Evolutionary conservation across 2,329 filamentous ascomycete genomes (phyloP).

Genomic region (Penicillium sp.): DNA sequence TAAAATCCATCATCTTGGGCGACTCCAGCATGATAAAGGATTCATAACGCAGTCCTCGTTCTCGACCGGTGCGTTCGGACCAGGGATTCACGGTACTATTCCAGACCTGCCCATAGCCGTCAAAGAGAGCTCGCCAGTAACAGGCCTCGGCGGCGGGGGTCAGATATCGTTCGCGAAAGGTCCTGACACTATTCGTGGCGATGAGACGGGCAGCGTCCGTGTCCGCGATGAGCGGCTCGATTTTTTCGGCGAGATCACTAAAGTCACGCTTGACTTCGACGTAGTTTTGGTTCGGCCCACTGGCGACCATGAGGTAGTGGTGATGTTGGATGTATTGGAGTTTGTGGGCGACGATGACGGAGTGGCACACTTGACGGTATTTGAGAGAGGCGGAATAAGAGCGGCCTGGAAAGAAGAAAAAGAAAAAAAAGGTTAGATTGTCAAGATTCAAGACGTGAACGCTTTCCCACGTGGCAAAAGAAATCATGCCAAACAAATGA

Average conservation of each 20-base stretch:
- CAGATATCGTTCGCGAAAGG: constrained; percentile 46
- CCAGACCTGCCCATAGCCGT: constrained; percentile 24
- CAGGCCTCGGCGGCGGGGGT: constrained; percentile 48
- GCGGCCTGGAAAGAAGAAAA: constrained; percentile 18
- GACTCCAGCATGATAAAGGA: constrained; percentile 28
- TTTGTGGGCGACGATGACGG: constrained; percentile 45
- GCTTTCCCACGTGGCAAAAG: too few species aligned
- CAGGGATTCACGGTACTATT: constrained; percentile 15
- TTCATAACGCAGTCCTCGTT: constrained; percentile 27
- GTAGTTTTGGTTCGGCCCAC: constrained; percentile 44
- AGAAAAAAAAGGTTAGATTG: neutral
- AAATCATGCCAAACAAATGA: too few species aligned
- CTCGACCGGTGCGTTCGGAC: constrained; percentile 7
- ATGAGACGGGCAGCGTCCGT: constrained; percentile 39
- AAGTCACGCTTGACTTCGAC: constrained; percentile 48
- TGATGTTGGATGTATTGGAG: constrained; percentile 46
- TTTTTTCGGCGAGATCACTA: constrained; percentile 46
- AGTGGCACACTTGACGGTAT: constrained; percentile 46
- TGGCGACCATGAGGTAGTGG: constrained; percentile 39
- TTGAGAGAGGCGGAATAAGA: constrained; percentile 48
- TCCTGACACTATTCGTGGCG: constrained; percentile 41
- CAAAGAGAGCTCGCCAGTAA: constrained; percentile 46
- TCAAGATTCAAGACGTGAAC: too few species aligned
- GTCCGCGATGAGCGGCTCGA: constrained; percentile 35
- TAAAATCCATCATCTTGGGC: constrained; percentile 22